Base-by-base conservation (phyloP, 768 basidiomycete genomes). In the Cyclocybe aegerita region DNA sequence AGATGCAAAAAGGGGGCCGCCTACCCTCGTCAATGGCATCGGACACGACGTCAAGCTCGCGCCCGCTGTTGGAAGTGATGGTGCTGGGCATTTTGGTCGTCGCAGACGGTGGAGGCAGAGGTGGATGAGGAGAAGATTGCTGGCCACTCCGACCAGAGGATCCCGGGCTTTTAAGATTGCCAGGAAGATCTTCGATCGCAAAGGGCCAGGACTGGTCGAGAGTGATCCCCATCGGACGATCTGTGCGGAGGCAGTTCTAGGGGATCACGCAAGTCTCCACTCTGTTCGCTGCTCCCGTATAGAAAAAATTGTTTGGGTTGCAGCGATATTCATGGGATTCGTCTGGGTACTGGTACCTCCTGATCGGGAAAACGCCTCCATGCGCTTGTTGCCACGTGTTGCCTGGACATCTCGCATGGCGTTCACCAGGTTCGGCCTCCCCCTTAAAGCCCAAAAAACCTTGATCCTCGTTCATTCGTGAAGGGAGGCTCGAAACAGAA, bases 21-120 rank as follows among this genome's bases (percentile, higher is more conserved):
- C 1, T 40, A 78, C 78, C 77, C 43, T 75, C 66, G 61, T 80
- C 78, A 23, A 80, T 71, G 40, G 74, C 74, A 54, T 80, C 78
- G 4, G 76, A 78, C 10, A 71, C 71, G 23, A 50, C 63, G 37
- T 80, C 78, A 37, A 80, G 70, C 40, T 75, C 66, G 50, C 58
- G 67, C 39, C 64, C 68, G 47, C 43, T 55, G 43, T 52, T 55
- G 9, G 58, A 57, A 42, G 49, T 47, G 46, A 62, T 47, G 15
- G 59, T 48, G 29, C 46, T 47, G 46, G 68, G 65, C 70, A 71
- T 64, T 54, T 40, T 57, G 31, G 39, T 14, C 15, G 35, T 32
- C 16, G 36, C 15, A 32, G 7, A 39, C 38, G 46, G 23, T 23
- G 50, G 44, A 37, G 49, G 16, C 15, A 44, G 33, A 37, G 49